Evolutionary conservation across 495 filamentous ascomycete species (phyloP), one percentile per base, ranked within the genome.

Genomic region (Xylaria palmicola): DNA sequence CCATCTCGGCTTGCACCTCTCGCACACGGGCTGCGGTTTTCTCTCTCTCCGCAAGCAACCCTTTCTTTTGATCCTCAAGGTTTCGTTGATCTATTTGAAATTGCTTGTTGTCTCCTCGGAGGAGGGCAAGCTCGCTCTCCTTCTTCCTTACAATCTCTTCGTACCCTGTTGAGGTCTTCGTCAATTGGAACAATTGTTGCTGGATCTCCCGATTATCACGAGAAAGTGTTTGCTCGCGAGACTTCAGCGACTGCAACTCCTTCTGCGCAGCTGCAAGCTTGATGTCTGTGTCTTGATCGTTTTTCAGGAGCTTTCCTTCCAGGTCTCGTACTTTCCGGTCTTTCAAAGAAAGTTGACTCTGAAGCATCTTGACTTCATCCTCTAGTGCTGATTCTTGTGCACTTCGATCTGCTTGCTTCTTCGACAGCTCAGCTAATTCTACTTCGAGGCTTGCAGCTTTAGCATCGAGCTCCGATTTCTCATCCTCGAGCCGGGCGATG

Each of bases 61-160:
- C 78, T 51, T 75, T 79, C 66, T 84, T 91, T 68, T 97, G 90
- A 12, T 88, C 80, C 52, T 97, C 92, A 40, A 93, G 83, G 29
- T 77, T 77, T 44, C 82, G 86, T n/a, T 86, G 87, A 53, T 96
- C 92, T 48, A 86, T 83, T 63, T 92, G 88, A 59, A 85, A 83
- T 60, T 86, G 90, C 71, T 88, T 90, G 36, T 88, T 83, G 68
- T 98, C 94, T 1, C 88, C 85, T 49, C 91, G 88, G 20, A 98
- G 81, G 54, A 98, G 80, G 1, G 88, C 83, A 39, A 98, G 80
- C 67, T 98, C 94, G 72, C 93, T 96, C 67, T 98, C 95, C 71
- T 98, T 98, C 51, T 89, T 87, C 22, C 91, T 79, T 17, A 98
- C 86, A 52, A 97, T 83, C 67, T 97, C 94, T 70, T 98, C 94